Evolutionary conservation across 2,329 filamentous ascomycete species (phyloP).

Genomic region (Fusarium annulatum): DNA sequence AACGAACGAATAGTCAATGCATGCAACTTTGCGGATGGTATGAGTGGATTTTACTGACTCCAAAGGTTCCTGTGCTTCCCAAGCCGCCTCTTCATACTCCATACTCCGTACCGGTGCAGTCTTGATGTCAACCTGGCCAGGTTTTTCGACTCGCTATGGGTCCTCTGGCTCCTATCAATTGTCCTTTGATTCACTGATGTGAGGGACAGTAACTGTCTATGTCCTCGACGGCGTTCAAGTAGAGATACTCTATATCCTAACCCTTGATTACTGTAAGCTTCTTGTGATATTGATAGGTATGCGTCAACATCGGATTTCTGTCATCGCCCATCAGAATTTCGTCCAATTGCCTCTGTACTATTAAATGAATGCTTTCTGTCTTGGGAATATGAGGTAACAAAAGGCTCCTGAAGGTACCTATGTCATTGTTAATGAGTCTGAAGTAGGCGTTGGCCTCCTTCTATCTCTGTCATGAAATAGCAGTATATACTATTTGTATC

Average conservation of each 20-base stretch:
- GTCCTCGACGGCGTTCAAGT: not conserved
- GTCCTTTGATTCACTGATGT: not conserved
- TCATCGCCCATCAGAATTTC: not conserved
- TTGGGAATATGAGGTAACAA: not conserved
- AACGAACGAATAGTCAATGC: not conserved
- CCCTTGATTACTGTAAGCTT: not conserved
- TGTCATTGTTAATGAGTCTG: not conserved
- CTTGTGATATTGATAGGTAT: not conserved
- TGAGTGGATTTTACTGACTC: not conserved
- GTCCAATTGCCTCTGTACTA: not conserved
- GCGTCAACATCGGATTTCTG: not conserved
- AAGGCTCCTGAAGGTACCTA: not conserved
- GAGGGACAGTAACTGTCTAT: not conserved
- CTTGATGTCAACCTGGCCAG: conserved; percentile 38
- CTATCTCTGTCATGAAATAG: not conserved
- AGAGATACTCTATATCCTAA: not conserved
- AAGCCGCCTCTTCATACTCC: conserved; percentile 8
- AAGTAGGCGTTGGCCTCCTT: not conserved
- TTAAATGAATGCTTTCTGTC: not conserved
- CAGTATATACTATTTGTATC: not conserved
- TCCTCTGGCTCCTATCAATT: conserved; percentile 26
- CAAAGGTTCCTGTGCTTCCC: not conserved
- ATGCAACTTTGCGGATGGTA: not conserved
- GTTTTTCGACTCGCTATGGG: conserved; percentile 32
- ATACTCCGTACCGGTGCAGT: conserved; percentile 14